Conservation (phyloP, 2,329 filamentous ascomycete genomes). For the Fusarium phyllophilum region DNA sequence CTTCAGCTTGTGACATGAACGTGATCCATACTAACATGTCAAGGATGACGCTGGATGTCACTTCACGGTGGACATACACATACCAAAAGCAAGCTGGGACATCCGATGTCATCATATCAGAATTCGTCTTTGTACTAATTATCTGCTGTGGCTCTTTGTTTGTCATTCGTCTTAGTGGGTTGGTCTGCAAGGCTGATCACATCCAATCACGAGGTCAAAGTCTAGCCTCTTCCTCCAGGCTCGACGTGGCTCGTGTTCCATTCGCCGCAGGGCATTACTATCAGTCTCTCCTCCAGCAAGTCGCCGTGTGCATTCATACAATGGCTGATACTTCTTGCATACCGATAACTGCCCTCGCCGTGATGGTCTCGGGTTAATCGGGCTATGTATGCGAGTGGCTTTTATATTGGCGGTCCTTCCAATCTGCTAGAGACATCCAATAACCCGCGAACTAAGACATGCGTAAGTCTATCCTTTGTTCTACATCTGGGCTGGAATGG, state of each 20-base stretch:
- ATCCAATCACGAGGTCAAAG: not conserved
- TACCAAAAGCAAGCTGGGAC: not conserved
- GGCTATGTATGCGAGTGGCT: not conserved
- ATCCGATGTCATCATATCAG: not conserved
- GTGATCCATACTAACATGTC: not conserved
- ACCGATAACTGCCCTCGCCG: not conserved
- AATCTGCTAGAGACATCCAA: slow-evolving; percentile 9
- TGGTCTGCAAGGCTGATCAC: not conserved
- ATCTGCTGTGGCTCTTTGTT: not conserved
- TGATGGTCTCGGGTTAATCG: not conserved
- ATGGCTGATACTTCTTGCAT: slow-evolving; percentile 11
- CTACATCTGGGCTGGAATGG: slow-evolving; percentile 12
- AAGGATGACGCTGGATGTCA: not conserved
- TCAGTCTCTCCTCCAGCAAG: not conserved
- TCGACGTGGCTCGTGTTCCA: slow-evolving; percentile 5
- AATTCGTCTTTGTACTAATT: not conserved
- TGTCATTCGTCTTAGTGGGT: not conserved
- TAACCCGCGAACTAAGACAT: slow-evolving; percentile 12
- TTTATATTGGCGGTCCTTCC: not conserved
- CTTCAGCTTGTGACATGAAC: not conserved
- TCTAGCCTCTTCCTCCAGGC: not conserved
- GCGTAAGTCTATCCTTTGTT: slow-evolving; percentile 19
- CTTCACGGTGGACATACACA: not conserved
- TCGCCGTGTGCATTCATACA: not conserved
- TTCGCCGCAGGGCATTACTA: not conserved